Evolutionary conservation across 768 basidiomycete species (phyloP), one percentile per base, ranked within the genome.

Genomic region (Tricholoma flavovirens): DNA sequence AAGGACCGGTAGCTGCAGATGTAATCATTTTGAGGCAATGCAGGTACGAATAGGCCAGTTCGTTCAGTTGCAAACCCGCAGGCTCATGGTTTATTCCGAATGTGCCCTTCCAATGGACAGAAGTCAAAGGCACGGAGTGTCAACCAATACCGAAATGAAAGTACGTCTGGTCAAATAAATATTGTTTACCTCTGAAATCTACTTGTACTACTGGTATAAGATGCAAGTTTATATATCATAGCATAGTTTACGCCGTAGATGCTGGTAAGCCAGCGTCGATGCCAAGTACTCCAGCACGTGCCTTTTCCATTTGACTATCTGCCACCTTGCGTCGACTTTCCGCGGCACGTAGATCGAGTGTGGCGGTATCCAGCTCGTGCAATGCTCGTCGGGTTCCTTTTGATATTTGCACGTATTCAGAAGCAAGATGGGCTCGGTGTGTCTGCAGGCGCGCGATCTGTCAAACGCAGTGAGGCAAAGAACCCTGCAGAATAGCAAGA

Each of bases 51-150:
- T 8, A 8, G 29, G 29, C 29, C 10, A 11, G 4, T 3, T 30
- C 12, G 4, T 26, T n/a, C 15, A 48, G 17, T 12, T 17, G 17
- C 24, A 53, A 10, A 21, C 12, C 24, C 56, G 9, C 29, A 89
- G 86, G 75, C 78, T 11, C 73, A 79, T 51, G 86, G 83, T 12
- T 87, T 88, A 69, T 89, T 81, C 68, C n/a, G n/a, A n/a, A n/a
- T 88, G 85, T 65, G 78, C 83, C 2, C 67, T 86, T 46, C 84
- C 86, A 12, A 82, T 82, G 64, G 82, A 90, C 64, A 87, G 85
- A 6, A 66, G 71, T 53, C 77, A 75, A 67, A 86, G 84, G 21
- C 72, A 89, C 60, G 72, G 80, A 85, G 61, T 89, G 86, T 70
- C 84, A n/a, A n/a, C 72, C 78, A n/a, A 69, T 88, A 60, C 81